Conservation (phyloP, 805 yeast genomes). For the Starmera amethionina region DNA sequence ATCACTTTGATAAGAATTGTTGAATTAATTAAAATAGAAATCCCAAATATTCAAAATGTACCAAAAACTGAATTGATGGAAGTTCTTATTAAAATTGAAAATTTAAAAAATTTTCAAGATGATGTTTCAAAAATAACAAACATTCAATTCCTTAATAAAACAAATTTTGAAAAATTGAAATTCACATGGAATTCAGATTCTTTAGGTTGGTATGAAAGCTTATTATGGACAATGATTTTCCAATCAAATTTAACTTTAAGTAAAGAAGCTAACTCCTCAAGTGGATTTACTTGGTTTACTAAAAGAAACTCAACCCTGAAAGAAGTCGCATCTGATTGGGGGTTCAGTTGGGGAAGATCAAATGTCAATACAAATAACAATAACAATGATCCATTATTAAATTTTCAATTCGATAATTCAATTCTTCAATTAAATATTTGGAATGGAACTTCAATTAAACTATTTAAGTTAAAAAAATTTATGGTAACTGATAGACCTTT, state of each 20-base stretch:
- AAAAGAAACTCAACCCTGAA: conserved; percentile 16
- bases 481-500: conserved; percentile 29
- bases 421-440: conserved; percentile 36
- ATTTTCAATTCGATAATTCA: conserved; percentile 17
- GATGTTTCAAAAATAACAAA: conserved; percentile 16
- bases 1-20: conserved; percentile 29
- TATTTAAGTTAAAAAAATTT: conserved; percentile 37
- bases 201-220: conserved; percentile 67
- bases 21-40: conserved; percentile 14
- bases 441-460: conserved; percentile 37
- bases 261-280: conserved; percentile 4
- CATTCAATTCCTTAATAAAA: conserved; percentile 33
- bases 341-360: conserved; percentile 17
- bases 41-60: conserved; percentile 19
- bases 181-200: conserved; percentile 57
- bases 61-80: conserved; percentile 18
- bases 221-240: conserved; percentile 53
- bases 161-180: conserved; percentile 35
- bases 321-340: conserved; percentile 29
- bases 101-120: conserved; percentile 20
- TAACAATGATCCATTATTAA: conserved; percentile 6
- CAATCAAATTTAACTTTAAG: conserved; percentile 16
- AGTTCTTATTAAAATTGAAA: conserved; percentile 32
- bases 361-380: conserved; percentile 1
- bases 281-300: conserved; percentile 11